phyloP scores from a whole-genome alignment of 2,329 filamentous ascomycete species.

The Colletotrichum aenigma region DNA sequence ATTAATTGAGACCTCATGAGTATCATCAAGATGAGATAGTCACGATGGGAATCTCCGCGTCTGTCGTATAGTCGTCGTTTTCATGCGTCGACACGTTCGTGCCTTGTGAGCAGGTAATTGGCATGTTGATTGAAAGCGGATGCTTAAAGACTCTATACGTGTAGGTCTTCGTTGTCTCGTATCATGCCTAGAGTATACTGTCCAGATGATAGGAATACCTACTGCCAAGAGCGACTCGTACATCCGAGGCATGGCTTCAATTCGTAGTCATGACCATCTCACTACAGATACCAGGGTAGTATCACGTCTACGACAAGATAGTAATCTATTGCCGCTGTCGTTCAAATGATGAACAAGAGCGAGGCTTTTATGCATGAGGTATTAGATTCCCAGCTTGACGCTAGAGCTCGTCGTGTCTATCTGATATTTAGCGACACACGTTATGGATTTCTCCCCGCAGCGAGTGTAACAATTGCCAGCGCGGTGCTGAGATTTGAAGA shows the following conservation, averaged over 20 bases:
- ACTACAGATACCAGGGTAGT: rapidly evolving
- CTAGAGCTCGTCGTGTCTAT: rapidly evolving
- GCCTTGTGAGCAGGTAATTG: rapidly evolving
- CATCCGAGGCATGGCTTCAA: neutral
- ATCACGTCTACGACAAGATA: rapidly evolving
- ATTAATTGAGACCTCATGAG: too few relatives aligned
- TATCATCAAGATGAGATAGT: too few relatives aligned
- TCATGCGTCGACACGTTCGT: neutral
- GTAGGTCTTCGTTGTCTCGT: rapidly evolving
- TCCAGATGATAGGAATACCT: neutral
- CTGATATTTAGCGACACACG: neutral
- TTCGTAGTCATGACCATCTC: rapidly evolving
- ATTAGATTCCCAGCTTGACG: rapidly evolving
- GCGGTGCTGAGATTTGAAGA: too few relatives aligned
- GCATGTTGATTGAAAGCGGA: rapidly evolving
- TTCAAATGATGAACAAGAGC: rapidly evolving
- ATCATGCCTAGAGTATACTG: rapidly evolving
- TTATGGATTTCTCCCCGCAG: neutral
- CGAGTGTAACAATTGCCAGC: too few relatives aligned
- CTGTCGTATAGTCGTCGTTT: too few relatives aligned
- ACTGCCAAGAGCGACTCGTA: rapidly evolving
- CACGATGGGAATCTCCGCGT: too few relatives aligned
- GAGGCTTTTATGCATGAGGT: rapidly evolving
- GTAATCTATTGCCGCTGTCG: neutral
- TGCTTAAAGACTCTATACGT: rapidly evolving